These are phyloP conservation scores for Dictyostelium firmibasis DNA, from an alignment of 78 protist species.

Conservation along the genomic window DNA sequence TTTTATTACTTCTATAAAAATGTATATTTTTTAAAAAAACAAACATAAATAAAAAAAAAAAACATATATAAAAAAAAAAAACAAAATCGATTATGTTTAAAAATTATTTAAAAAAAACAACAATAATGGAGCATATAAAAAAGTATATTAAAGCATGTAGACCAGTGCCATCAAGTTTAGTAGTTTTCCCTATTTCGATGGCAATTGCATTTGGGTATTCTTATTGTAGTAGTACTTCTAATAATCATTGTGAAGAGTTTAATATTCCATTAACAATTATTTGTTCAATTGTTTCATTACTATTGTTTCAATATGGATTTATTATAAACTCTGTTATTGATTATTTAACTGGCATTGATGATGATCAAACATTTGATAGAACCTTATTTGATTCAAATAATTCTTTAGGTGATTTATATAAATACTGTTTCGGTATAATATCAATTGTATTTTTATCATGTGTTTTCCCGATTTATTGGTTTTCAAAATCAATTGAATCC, in stretches of 20 bases:
- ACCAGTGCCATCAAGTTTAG: background rate
- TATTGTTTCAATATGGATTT: background rate
- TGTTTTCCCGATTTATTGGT: background rate
- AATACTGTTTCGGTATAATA: background rate
- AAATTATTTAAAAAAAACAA: too few relatives aligned
- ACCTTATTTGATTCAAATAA: background rate
- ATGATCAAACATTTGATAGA: slow-evolving; percentile 6
- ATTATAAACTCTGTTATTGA: background rate
- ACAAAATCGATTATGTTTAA: too few relatives aligned
- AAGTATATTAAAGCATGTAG: background rate
- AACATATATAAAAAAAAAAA: too few relatives aligned
- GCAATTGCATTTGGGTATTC: background rate
- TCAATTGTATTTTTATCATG: background rate
- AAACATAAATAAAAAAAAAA: background rate
- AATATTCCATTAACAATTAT: background rate
- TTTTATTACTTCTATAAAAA: too few relatives aligned
- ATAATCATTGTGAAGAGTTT: background rate
- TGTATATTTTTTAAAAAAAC: too few relatives aligned
- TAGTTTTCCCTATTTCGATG: background rate
- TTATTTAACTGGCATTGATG: background rate
- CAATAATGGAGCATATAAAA: background rate
- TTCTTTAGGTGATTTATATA: background rate
- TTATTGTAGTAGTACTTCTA: background rate
- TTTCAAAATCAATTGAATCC: background rate
- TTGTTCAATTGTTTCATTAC: background rate